Evolutionary conservation across 768 basidiomycete species (phyloP).

Genomic region (Cystofilobasidium capitatum): DNA sequence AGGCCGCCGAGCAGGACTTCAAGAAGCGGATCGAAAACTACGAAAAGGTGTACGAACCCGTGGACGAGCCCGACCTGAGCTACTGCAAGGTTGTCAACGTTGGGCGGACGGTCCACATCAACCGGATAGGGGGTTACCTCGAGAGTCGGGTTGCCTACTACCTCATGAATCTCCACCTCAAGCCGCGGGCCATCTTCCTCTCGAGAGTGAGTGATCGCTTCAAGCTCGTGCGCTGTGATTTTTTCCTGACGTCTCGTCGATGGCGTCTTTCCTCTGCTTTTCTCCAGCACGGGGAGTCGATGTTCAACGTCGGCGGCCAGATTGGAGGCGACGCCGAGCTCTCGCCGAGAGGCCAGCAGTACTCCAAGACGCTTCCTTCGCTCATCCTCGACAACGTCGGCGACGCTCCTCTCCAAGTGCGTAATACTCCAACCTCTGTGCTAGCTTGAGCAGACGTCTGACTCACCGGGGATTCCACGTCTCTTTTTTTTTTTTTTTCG

Average conservation of each 20-base stretch:
- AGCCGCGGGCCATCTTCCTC: slow-evolving; percentile 91
- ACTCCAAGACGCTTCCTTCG: slow-evolving; percentile 73
- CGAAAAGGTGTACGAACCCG: slow-evolving; percentile 89
- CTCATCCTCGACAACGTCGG: slow-evolving; percentile 86
- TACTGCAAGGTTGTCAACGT: slow-evolving; percentile 90
- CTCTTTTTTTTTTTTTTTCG: background rate
- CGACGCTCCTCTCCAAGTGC: slow-evolving; percentile 70
- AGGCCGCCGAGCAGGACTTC: slow-evolving; percentile 83
- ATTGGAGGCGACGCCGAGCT: slow-evolving; percentile 94
- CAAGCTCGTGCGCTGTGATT: too few species aligned
- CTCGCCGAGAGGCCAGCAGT: slow-evolving; percentile 72
- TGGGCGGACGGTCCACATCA: slow-evolving; percentile 67
- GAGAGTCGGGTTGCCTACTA: slow-evolving; percentile 97
- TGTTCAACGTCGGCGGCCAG: slow-evolving; percentile 90
- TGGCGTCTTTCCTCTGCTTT: background rate
- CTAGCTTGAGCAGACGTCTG: too few species aligned
- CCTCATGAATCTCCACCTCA: slow-evolving; percentile 94
- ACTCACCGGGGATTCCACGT: background rate
- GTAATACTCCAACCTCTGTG: slow-evolving; percentile 26
- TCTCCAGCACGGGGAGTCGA: slow-evolving; percentile 87
- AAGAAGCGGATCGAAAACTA: slow-evolving; percentile 81
- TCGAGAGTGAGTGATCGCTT: slow-evolving; percentile 81
- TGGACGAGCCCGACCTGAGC: slow-evolving; percentile 73
- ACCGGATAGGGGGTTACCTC: slow-evolving; percentile 81
- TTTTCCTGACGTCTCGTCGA: background rate